Percentiles rank a stretch among this genome's conserved stretches.
phyloP scores from a whole-genome alignment of 768 basidiomycete species.

The Trametes villosa region DNA sequence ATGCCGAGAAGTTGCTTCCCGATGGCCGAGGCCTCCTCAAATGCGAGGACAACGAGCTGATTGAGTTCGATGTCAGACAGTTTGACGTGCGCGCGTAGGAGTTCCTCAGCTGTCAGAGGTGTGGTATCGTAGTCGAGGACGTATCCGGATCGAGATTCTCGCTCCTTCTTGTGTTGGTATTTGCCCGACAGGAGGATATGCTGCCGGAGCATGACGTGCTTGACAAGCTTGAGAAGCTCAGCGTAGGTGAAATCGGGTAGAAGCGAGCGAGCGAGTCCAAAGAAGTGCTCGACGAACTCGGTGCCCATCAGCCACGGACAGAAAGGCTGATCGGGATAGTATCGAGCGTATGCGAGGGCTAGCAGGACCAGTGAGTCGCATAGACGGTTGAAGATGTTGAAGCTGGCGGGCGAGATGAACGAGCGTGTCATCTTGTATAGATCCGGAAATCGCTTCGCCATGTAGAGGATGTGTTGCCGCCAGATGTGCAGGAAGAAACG shows the following conservation, averaged over 20 bases:
- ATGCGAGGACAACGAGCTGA: constrained; percentile 7
- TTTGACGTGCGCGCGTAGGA: not conserved
- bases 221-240: constrained; percentile 32
- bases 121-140: constrained; percentile 26
- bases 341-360: constrained; percentile 21
- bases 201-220: constrained; percentile 35
- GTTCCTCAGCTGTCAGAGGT: constrained; percentile 11
- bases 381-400: constrained; percentile 35
- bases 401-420: constrained; percentile 33
- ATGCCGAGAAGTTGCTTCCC: not conserved
- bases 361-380: constrained; percentile 33
- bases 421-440: constrained; percentile 28
- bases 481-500: constrained; percentile 29
- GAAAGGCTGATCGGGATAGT: constrained; percentile 24
- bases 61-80: not conserved
- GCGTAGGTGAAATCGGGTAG: constrained; percentile 36
- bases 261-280: constrained; percentile 32
- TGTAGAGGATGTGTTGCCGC: not conserved
- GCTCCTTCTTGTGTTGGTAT: constrained; percentile 26
- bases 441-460: constrained; percentile 27
- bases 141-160: constrained; percentile 25
- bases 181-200: constrained; percentile 30
- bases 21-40: not conserved
- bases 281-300: constrained; percentile 37
- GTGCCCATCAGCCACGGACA: constrained; percentile 23